A percentile compares a stretch with the other conserved stretches of the same genome.
phyloP scores from a whole-genome alignment of 108 stramenopile genomes.

The Pseudonitzschia delicatissima region DNA sequence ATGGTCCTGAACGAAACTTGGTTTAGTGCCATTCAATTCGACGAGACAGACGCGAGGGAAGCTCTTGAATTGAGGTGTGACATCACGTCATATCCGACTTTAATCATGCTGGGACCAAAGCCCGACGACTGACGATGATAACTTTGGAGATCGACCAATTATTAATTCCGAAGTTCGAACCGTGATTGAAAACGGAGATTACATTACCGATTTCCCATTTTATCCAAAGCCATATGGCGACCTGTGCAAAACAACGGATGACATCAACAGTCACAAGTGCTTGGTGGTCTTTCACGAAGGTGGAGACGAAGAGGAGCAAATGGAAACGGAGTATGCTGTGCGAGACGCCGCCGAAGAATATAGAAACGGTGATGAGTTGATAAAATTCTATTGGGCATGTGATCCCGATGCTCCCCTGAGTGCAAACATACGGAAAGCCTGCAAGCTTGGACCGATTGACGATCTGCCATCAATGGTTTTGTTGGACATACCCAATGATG shows the following conservation, averaged over 20 bases:
- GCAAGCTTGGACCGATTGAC: conserved; percentile 19
- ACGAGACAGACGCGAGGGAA: conserved; percentile 43
- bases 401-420: conserved; percentile 24
- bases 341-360: conserved; percentile 44
- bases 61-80: conserved; percentile 41
- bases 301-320: conserved; percentile 61
- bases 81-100: conserved; percentile 58
- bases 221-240: conserved; percentile 62
- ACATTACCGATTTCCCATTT: conserved; percentile 64
- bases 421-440: conserved; percentile 43
- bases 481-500: conserved; percentile 60
- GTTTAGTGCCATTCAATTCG: conserved; percentile 65
- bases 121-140: conserved; percentile 32
- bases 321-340: conserved; percentile 45
- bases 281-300: conserved; percentile 59
- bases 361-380: conserved; percentile 31
- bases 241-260: conserved; percentile 48
- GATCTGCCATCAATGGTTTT: conserved; percentile 46
- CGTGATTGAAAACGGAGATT: conserved; percentile 48
- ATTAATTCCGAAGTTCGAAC: conserved; percentile 53
- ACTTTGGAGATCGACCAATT: conserved; percentile 43
- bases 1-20: conserved; percentile 53
- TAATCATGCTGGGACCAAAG: conserved; percentile 51
- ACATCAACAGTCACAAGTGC: conserved; percentile 55
- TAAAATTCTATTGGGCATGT: conserved; percentile 54